Percentiles rank a stretch among this genome's conserved stretches.
These are phyloP conservation scores for Postia placenta DNA, from an alignment of 768 basidiomycete genomes.

Conservation along the genomic window DNA sequence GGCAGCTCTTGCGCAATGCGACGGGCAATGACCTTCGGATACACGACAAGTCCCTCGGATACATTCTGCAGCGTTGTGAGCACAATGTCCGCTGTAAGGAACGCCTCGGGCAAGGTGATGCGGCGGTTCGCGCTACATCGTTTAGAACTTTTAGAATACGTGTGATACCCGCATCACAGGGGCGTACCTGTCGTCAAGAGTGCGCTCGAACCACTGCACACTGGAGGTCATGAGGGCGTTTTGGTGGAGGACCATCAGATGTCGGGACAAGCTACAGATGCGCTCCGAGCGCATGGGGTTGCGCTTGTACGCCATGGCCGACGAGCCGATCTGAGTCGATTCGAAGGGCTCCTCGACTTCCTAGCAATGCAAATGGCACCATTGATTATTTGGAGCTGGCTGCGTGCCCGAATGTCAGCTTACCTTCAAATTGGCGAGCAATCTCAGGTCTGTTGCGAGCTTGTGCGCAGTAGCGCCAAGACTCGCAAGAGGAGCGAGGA, in stretches of 20 bases:
- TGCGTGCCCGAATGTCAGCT: no score
- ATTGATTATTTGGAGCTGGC: no score
- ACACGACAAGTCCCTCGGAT: constrained; percentile 98
- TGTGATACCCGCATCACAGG: not conserved
- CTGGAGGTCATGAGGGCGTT: constrained; percentile 93
- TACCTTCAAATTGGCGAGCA: constrained; percentile 91
- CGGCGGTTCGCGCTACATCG: constrained; percentile 82
- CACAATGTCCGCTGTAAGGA: constrained; percentile 94
- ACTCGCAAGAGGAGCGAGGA: constrained; percentile 83
- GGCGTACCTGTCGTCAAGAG: constrained; percentile 84
- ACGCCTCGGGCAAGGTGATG: constrained; percentile 94
- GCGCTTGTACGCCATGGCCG: constrained; percentile 98
- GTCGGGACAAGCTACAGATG: constrained; percentile 92
- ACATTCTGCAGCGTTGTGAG: constrained; percentile 95
- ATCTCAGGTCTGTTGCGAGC: constrained; percentile 90
- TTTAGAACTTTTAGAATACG: not conserved
- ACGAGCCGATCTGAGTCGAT: constrained; percentile 95
- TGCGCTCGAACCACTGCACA: constrained; percentile 98
- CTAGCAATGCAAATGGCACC: constrained; percentile 26
- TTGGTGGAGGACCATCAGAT: constrained; percentile 93
- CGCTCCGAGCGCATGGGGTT: constrained; percentile 99
- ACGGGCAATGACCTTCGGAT: constrained; percentile 90
- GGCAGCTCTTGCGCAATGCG: constrained; percentile 93
- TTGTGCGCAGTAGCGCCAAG: constrained; percentile 96
- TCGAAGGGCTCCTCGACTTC: constrained; percentile 99